These are phyloP conservation scores for Geotrichum australiense DNA, from an alignment of 1,139 yeast species.

Conservation along the genomic window DNA sequence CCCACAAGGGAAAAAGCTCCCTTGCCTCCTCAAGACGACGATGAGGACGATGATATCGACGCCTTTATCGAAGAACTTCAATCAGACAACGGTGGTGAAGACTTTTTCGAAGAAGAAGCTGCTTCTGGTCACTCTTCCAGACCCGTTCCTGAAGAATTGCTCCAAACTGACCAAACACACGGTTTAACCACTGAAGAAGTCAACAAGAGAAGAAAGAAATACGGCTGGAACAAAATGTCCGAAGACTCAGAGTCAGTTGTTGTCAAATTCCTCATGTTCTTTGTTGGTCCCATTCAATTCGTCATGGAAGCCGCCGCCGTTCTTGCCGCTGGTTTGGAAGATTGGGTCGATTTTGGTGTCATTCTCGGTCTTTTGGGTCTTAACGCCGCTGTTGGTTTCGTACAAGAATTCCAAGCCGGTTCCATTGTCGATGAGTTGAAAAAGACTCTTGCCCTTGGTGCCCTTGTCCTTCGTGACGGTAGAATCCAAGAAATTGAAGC, in stretches of 20 bases:
- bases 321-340: conserved; percentile 96
- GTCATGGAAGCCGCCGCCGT: conserved; percentile 98
- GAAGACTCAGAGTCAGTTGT: conserved; percentile 84
- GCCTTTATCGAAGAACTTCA: conserved; percentile 85
- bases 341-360: conserved; percentile 99
- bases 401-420: conserved; percentile 76
- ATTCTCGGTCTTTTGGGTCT: conserved; percentile 81
- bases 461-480: conserved; percentile 65
- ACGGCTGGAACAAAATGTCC: conserved; percentile 89
- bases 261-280: conserved; percentile 83
- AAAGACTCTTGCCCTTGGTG: conserved; percentile 41
- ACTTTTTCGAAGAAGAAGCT: conserved; percentile 48
- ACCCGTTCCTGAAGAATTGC: conserved; percentile 83
- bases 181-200: conserved; percentile 86
- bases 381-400: conserved; percentile 93
- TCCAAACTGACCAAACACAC: conserved; percentile 75
- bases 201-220: conserved; percentile 81
- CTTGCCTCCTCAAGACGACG: conserved; percentile 42
- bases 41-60: conserved; percentile 80
- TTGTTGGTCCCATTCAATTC: conserved; percentile 97
- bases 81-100: conserved; percentile 63
- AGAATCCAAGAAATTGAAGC: conserved; percentile 54
- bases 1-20: conserved; percentile 40
- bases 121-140: conserved; percentile 40
- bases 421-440: conserved; percentile 42